Evolutionary conservation across 202 grass and related monocot genomes (phyloP).

Genomic region (Panicum virgatum): DNA sequence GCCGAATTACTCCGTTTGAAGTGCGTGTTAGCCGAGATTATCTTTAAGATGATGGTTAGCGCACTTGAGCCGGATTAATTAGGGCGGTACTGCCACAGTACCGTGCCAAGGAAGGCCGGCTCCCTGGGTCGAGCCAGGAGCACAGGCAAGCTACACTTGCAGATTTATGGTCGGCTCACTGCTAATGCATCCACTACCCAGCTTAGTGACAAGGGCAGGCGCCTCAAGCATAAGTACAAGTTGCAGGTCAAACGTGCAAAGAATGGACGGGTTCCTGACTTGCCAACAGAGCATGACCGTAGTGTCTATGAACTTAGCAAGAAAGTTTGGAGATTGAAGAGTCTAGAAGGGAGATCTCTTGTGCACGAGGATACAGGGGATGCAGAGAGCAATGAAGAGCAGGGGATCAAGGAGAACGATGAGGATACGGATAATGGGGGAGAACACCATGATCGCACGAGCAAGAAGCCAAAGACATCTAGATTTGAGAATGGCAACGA

Average conservation of each 20-base stretch:
- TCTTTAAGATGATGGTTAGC: no score
- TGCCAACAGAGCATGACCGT: conserved; percentile 34
- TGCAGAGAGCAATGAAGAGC: conserved; percentile 35
- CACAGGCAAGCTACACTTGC: conserved; percentile 17
- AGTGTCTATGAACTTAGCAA: conserved; percentile 45
- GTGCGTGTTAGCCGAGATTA: no score
- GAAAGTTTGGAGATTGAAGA: conserved; percentile 48
- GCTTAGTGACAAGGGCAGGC: conserved; percentile 52
- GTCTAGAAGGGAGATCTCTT: background rate
- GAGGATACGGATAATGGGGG: conserved; percentile 12
- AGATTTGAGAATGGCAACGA: conserved; percentile 13
- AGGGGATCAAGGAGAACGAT: conserved; percentile 21
- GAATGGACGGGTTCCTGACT: conserved; percentile 30
- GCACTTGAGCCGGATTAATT: no score
- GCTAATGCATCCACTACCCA: conserved; percentile 39
- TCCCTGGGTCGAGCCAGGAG: conserved; percentile 30
- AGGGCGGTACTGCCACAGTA: no score
- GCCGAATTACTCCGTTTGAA: no score
- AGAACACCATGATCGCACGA: background rate
- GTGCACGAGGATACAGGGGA: conserved; percentile 25
- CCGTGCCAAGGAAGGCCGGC: conserved; percentile 34
- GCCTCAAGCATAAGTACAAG: conserved; percentile 51
- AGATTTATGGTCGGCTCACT: conserved; percentile 40
- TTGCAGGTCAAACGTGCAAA: conserved; percentile 7
- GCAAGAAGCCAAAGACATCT: conserved; percentile 23